Evolutionary conservation across 768 basidiomycete genomes (phyloP).

Genomic region (Chiua virens): DNA sequence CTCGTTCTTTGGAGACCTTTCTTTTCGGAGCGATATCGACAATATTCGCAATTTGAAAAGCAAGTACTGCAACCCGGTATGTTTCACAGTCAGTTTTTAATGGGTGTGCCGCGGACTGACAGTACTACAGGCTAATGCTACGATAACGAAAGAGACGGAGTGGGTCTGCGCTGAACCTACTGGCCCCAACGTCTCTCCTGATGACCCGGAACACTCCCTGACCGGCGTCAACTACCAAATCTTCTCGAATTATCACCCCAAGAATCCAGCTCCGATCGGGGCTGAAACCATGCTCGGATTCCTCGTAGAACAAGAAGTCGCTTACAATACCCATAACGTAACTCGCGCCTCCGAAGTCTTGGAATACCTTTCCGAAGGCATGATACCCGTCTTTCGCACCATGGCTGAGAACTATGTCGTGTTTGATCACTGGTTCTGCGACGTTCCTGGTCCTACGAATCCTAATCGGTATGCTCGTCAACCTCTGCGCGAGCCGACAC

Average conservation of each 20-base stretch:
- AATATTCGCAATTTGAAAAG: slow-evolving; percentile 18
- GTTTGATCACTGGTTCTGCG: slow-evolving; percentile 27
- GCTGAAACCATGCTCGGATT: slow-evolving; percentile 22
- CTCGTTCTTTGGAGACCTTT: slow-evolving; percentile 27
- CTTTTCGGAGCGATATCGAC: slow-evolving; percentile 23
- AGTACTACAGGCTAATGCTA: slow-evolving; percentile 9
- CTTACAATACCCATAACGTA: slow-evolving; percentile 7
- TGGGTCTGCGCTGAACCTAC: slow-evolving; percentile 18
- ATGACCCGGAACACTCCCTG: slow-evolving; percentile 27
- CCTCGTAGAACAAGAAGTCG: slow-evolving; percentile 18
- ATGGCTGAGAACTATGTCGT: slow-evolving; percentile 25
- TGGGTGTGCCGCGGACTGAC: background rate
- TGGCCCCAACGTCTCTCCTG: slow-evolving; percentile 17
- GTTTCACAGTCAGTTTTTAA: background rate
- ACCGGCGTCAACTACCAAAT: slow-evolving; percentile 25
- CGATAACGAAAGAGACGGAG: slow-evolving; percentile 1
- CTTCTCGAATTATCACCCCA: slow-evolving; percentile 21
- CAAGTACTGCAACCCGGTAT: slow-evolving; percentile 24
- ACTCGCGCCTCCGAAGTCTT: slow-evolving; percentile 20
- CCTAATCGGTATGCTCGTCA: slow-evolving; percentile 20
- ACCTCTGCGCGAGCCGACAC: background rate
- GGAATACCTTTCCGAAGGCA: slow-evolving; percentile 20
- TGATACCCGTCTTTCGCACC: slow-evolving; percentile 24
- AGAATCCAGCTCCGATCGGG: slow-evolving; percentile 7
- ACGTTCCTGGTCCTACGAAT: slow-evolving; percentile 27